Conservation (phyloP, 768 basidiomycete genomes). For the Trichaptum fuscoviolaceum region DNA sequence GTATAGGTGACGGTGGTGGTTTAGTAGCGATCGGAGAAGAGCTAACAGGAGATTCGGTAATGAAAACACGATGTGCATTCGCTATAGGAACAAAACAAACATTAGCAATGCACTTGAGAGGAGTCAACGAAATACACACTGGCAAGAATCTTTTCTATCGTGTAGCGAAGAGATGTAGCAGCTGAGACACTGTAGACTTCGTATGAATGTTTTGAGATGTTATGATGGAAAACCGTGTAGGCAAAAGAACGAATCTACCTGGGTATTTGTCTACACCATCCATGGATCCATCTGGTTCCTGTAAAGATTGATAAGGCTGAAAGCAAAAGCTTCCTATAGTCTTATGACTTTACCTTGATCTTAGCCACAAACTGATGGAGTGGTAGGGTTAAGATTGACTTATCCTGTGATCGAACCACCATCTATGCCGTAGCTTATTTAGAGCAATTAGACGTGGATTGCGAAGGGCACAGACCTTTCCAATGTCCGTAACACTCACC, state of each 20-base stretch:
- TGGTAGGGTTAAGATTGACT: constrained; percentile 65
- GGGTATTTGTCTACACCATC: constrained; percentile 80
- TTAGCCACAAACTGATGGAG: constrained; percentile 63
- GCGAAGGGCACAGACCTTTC: constrained; percentile 41
- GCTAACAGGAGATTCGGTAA: constrained; percentile 42
- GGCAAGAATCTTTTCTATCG: constrained; percentile 79
- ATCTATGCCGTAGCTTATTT: constrained; percentile 34
- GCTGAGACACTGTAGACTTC: constrained; percentile 73
- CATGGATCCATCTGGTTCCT: constrained; percentile 70
- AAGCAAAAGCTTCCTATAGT: neutral
- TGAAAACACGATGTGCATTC: constrained; percentile 74
- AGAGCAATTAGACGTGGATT: neutral
- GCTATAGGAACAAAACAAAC: constrained; percentile 51
- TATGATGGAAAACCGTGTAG: neutral
- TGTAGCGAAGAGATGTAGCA: constrained; percentile 57
- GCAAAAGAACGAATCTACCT: constrained; percentile 33
- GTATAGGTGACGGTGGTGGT: neutral
- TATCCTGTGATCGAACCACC: constrained; percentile 76
- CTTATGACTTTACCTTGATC: constrained; percentile 51
- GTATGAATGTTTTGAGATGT: neutral
- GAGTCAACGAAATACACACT: no score
- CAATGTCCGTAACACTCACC: constrained; percentile 79
- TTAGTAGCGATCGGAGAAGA: neutral
- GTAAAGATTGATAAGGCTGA: constrained; percentile 8
- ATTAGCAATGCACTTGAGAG: no score